These are phyloP conservation scores for Yarrowia yakushimensis DNA, from an alignment of 805 yeast species.

Conservation along the genomic window DNA sequence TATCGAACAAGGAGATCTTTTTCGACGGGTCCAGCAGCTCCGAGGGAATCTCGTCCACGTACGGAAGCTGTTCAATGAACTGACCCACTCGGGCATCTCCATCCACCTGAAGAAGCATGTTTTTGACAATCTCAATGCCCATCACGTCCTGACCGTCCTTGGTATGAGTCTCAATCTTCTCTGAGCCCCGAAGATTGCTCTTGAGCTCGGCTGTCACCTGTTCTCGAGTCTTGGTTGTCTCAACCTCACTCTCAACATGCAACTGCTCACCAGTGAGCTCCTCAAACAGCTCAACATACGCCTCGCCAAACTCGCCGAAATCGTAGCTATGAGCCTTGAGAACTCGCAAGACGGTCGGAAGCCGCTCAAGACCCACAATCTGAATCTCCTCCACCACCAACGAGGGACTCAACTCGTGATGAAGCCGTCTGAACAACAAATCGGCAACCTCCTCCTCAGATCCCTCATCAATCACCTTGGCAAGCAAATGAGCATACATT, in stretches of 20 bases:
- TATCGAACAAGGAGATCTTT: conserved; percentile 60
- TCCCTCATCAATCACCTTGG: neutral
- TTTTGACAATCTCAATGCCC: conserved; percentile 4
- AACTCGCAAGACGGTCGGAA: neutral
- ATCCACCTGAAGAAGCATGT: conserved; percentile 16
- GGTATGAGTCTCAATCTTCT: neutral
- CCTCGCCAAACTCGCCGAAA: conserved; percentile 6
- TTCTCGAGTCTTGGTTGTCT: neutral
- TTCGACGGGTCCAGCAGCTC: conserved; percentile 35
- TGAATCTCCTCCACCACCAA: conserved; percentile 20
- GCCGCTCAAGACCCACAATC: conserved; percentile 7
- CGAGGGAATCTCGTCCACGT: neutral
- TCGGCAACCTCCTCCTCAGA: neutral
- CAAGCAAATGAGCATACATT: conserved; percentile 5
- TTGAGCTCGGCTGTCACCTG: neutral
- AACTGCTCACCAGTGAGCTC: neutral
- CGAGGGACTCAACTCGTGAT: neutral
- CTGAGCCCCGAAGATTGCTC: neutral
- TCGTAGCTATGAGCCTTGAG: neutral
- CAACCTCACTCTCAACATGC: too few relatives aligned
- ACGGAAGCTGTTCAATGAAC: neutral
- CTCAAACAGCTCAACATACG: conserved; percentile 17
- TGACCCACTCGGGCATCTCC: neutral
- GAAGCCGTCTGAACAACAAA: neutral
- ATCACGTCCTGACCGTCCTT: neutral